phyloP scores from a whole-genome alignment of 805 yeast species.

The Lachancea waltii region DNA sequence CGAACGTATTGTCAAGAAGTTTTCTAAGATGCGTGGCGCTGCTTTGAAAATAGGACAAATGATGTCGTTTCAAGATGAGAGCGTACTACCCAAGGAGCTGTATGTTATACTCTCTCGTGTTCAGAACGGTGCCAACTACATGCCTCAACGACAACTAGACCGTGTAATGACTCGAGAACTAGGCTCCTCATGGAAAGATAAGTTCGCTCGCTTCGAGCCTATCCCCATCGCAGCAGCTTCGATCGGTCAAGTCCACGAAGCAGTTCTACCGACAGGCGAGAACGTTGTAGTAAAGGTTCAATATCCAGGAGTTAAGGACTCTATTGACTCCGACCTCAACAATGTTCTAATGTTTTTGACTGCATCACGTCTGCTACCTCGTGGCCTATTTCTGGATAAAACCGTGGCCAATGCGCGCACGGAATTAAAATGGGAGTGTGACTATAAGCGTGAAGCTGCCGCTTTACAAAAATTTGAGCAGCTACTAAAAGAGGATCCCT shows the following conservation, averaged over 20 bases:
- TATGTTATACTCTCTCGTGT: slow-evolving; percentile 75
- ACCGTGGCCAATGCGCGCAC: slow-evolving; percentile 89
- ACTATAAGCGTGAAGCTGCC: slow-evolving; percentile 82
- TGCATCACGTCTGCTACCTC: slow-evolving; percentile 82
- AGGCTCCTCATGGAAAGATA: slow-evolving; percentile 69
- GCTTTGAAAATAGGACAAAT: slow-evolving; percentile 96
- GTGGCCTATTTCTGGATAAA: slow-evolving; percentile 84
- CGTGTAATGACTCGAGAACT: slow-evolving; percentile 64
- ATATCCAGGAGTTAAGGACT: slow-evolving; percentile 92
- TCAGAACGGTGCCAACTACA: slow-evolving; percentile 91
- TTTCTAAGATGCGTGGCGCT: slow-evolving; percentile 97
- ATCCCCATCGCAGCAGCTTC: slow-evolving; percentile 96
- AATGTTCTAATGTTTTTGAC: slow-evolving; percentile 74
- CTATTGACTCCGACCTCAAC: slow-evolving; percentile 91
- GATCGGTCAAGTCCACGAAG: slow-evolving; percentile 93
- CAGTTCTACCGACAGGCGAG: slow-evolving; percentile 57
- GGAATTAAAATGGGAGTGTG: slow-evolving; percentile 97
- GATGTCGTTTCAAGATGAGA: slow-evolving; percentile 88
- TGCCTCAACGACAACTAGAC: slow-evolving; percentile 90
- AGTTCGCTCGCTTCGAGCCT: slow-evolving; percentile 72
- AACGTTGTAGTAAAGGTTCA: slow-evolving; percentile 92
- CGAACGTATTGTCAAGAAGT: slow-evolving; percentile 79
- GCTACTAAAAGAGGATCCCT: slow-evolving; percentile 51
- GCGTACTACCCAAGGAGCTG: slow-evolving; percentile 77
- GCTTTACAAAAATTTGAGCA: slow-evolving; percentile 63